Base-by-base conservation (phyloP, 2,329 filamentous ascomycete genomes). In the Conoideocrella luteorostrata region DNA sequence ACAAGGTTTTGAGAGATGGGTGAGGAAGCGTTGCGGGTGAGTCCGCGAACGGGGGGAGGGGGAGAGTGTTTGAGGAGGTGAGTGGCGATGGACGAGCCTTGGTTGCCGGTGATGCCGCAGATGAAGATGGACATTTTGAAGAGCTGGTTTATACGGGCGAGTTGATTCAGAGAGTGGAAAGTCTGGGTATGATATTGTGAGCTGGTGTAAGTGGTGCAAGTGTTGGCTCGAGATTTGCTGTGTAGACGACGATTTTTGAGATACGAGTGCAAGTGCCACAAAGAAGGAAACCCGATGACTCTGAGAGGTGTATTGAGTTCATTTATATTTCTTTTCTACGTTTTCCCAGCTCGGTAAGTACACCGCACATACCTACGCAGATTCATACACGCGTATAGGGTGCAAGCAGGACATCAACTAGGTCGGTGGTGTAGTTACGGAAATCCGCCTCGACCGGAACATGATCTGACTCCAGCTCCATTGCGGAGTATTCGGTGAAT, bases 31-130 rank as follows among this genome's bases (percentile, higher is more conserved):
- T 58, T 44, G 13, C 69, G 62, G n/a, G 52, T 52, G 7, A 64
- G 57, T 30, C 63, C 57, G 42, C 57, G 62, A 41, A 70, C 57
- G 37, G 54, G 43, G 23, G 66, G 53, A 24, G 51, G 50, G 4
- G 56, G 44, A 7, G 53, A 49, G 21, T 18, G 18, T 12, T 5
- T 12, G 38, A 57, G 60, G 23, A 70, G 65, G 29, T 59, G 51
- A 23, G 56, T 54, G 41, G 61, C 56, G 21, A 69, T 46, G 9
- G 63, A 57, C 4, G 57, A 57, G 37, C 69, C 68, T 47, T 68
- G 65, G 32, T 47, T 59, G 22, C 68, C 68, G 2, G 68, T 71
- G 6, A 63, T 64, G 40, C 59, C 62, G 44, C 55, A 57, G 46
- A 71, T 58, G 48, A 70, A 71, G 26, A 63, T 47, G 42, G 59